Conservation (phyloP, 192 early-diverging fungal genomes). For the Rhizophagus prolifer region DNA sequence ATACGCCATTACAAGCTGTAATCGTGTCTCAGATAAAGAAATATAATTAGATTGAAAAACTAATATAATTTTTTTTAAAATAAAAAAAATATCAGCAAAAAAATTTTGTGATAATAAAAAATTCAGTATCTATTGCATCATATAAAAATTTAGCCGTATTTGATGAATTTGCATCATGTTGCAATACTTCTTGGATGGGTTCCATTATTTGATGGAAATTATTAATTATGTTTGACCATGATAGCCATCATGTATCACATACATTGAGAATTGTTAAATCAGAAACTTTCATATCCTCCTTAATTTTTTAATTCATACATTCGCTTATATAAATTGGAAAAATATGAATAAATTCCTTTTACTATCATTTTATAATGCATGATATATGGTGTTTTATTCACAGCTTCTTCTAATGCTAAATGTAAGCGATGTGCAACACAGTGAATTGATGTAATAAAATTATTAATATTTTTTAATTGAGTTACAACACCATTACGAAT, state of each 20-base stretch:
- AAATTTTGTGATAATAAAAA: neutral
- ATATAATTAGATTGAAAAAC: neutral
- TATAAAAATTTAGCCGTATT: neutral
- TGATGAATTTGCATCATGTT: neutral
- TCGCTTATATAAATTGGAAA: neutral
- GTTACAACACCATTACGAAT: neutral
- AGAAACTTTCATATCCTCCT: neutral
- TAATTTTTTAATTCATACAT: constrained; percentile 8
- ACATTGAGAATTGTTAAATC: neutral
- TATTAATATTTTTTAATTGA: neutral
- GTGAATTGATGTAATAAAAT: neutral
- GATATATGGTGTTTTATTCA: neutral
- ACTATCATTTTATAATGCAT: neutral
- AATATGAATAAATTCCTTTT: neutral
- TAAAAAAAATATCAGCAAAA: constrained; percentile 5
- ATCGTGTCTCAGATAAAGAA: neutral
- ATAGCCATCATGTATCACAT: neutral
- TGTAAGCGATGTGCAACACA: neutral
- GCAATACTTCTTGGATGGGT: neutral
- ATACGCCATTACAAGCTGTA: neutral
- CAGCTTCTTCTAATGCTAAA: neutral
- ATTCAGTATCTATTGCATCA: neutral
- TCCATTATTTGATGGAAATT: neutral
- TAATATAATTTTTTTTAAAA: neutral
- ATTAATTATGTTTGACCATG: neutral